phyloP scores from a whole-genome alignment of 192 early-diverging fungal species.

The Haplosporangium gracile region DNA sequence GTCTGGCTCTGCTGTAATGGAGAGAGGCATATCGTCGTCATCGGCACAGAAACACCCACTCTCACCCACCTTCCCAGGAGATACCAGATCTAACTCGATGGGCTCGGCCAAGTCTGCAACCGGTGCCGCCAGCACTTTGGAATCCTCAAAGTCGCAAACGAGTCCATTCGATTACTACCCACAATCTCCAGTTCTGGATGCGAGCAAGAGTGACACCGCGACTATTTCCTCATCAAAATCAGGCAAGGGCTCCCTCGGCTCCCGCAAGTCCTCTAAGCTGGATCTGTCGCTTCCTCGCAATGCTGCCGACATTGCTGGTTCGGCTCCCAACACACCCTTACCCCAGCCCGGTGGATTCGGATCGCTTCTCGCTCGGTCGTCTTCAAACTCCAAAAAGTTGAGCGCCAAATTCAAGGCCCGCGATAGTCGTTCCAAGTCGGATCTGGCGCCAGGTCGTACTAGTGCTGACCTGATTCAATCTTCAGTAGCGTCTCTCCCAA shows the following conservation, averaged over 20 bases:
- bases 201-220: neutral
- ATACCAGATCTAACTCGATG: neutral
- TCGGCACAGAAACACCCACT: slow-evolving; percentile 13
- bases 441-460: neutral
- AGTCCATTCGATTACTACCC: neutral
- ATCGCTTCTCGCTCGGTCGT: slow-evolving; percentile 15
- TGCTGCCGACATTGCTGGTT: neutral
- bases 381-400: slow-evolving; percentile 30
- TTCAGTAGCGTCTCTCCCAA: neutral
- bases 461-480: neutral
- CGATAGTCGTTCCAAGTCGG: slow-evolving; percentile 39
- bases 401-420: slow-evolving; percentile 17
- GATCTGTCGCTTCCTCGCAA: neutral
- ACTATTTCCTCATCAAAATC: neutral
- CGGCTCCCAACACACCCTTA: neutral
- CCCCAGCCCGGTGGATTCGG: neutral
- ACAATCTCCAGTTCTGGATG: neutral
- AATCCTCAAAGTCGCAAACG: neutral
- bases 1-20: neutral
- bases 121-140: neutral
- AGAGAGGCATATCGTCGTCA: neutral
- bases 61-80: slow-evolving; percentile 9
- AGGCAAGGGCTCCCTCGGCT: neutral
- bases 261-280: slow-evolving; percentile 16
- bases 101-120: neutral